Evolutionary conservation across 2,329 filamentous ascomycete genomes (phyloP), one percentile per base, ranked within the genome.

Genomic region (Pseudogymnoascus sp.): DNA sequence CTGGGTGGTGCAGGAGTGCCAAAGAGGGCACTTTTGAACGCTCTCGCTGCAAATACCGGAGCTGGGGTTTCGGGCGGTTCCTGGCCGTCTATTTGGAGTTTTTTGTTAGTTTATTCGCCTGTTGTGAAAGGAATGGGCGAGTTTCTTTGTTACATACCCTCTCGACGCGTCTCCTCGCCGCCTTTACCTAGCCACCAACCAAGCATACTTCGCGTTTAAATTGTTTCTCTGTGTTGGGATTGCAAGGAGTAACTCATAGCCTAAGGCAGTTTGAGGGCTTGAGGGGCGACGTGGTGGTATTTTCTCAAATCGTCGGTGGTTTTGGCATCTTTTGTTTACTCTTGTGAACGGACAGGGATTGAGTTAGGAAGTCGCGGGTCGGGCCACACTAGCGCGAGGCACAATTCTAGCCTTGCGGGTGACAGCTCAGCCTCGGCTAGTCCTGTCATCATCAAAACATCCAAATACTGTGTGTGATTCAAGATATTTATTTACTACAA

Each of bases 21-120:
- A 68, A 87, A 88, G 52, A 88, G 73, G 25, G 83, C 85, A 67
- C 80, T 84, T 68, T 83, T 86, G 69, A 88, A 77, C 5, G 85
- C 85, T 64, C 85, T 80, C 38, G 85, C 85, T 2, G 85, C 85
- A 70, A 88, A 88, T 0, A 88, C 81, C 1, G 85, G 85, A 0
- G 84, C 85, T 5, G 85, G 85, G 14, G 85, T 88, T 67, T 88
- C 85, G 39, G 85, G 84, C 33, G 78, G 77, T 14, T 88, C 84
- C 41, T 49, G 16, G 23, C 49, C 52, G 52, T 60, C 39, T 60
- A 36, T 62, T 62, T 12, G 7, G 2, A 30, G 4, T 0, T 5
- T 63, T 41, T 6, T 12, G 39, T 35, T 12, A 62, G 30, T 55
- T 35, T 28, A n/a, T 22, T 25, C 35, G 22, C 36, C n/a, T 62